These are phyloP conservation scores for Aspergillus ellipticus DNA, from an alignment of 495 filamentous ascomycete species.

Conservation along the genomic window DNA sequence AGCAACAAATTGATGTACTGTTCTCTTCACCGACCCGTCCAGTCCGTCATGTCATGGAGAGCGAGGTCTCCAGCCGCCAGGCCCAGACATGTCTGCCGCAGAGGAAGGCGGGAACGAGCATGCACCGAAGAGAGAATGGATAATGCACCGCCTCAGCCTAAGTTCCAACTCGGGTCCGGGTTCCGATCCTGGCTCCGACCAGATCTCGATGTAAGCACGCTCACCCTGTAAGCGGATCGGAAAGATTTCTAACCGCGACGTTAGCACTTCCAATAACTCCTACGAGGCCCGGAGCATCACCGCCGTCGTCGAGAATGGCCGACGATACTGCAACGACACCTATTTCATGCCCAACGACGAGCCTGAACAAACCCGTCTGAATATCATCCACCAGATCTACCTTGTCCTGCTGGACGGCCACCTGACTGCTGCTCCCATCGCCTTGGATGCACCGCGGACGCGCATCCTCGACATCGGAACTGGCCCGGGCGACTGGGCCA, in stretches of 20 bases:
- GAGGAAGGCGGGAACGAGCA: conserved; percentile 9
- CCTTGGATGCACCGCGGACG: conserved; percentile 45
- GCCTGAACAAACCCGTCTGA: conserved; percentile 65
- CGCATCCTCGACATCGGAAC: conserved; percentile 69
- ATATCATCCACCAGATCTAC: conserved; percentile 64
- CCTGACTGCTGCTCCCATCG: conserved; percentile 57
- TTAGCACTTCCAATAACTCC: conserved; percentile 56
- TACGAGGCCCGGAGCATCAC: conserved; percentile 54
- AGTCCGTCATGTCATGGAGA: conserved; percentile 33
- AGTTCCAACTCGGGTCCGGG: conserved; percentile 18
- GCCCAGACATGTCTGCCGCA: conserved; percentile 13
- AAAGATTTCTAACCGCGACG: conserved; percentile 12
- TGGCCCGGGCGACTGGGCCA: conserved; percentile 71
- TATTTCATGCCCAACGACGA: conserved; percentile 80
- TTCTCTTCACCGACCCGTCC: not conserved
- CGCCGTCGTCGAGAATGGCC: conserved; percentile 58
- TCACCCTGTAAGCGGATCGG: not conserved
- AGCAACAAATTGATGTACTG: not conserved
- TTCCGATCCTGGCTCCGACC: conserved; percentile 19
- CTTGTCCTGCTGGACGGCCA: conserved; percentile 56
- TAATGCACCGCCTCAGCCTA: not conserved
- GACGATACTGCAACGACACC: conserved; percentile 60
- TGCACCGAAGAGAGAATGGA: conserved; percentile 4
- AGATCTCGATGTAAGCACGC: conserved; percentile 26
- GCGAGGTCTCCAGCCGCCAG: conserved; percentile 17